phyloP scores from a whole-genome alignment of 441 rosid species.

The Pelargonium australe region DNA sequence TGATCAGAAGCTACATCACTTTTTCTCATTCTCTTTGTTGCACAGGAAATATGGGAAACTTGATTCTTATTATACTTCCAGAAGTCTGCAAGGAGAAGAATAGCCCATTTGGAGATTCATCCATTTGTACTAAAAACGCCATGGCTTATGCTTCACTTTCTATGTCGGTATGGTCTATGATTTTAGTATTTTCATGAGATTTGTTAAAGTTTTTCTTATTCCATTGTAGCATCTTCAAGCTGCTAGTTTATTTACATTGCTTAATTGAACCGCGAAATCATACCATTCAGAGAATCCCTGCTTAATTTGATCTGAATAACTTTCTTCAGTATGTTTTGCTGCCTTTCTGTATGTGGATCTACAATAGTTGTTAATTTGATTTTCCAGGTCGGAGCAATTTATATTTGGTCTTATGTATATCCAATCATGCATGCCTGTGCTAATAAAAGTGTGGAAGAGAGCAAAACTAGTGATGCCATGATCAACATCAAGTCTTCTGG shows the following conservation, averaged over 20 bases:
- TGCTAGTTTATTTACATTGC: no score
- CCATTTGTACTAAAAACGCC: constrained; percentile 22
- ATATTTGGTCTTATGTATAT: constrained; percentile 34
- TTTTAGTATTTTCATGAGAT: not conserved
- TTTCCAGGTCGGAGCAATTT: constrained; percentile 31
- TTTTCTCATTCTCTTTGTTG: not conserved
- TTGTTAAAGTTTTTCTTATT: no score
- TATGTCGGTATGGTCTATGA: constrained; percentile 24
- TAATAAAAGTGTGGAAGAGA: not conserved
- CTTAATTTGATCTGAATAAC: no score
- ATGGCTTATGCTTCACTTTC: constrained; percentile 34
- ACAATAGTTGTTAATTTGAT: not conserved
- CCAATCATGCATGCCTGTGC: constrained; percentile 22
- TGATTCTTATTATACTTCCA: constrained; percentile 33
- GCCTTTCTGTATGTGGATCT: no score
- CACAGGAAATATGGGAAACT: constrained; percentile 33
- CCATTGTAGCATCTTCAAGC: no score
- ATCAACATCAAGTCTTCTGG: not conserved
- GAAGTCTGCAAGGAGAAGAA: constrained; percentile 30
- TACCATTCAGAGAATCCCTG: no score
- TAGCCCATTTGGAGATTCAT: constrained; percentile 39
- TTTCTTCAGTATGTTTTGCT: no score
- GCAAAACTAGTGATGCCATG: constrained; percentile 1
- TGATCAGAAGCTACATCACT: no score
- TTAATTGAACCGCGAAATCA: no score